Evolutionary conservation across 768 basidiomycete species (phyloP), one percentile per base, ranked within the genome.

Genomic region (Gelatoporia subvermispora): DNA sequence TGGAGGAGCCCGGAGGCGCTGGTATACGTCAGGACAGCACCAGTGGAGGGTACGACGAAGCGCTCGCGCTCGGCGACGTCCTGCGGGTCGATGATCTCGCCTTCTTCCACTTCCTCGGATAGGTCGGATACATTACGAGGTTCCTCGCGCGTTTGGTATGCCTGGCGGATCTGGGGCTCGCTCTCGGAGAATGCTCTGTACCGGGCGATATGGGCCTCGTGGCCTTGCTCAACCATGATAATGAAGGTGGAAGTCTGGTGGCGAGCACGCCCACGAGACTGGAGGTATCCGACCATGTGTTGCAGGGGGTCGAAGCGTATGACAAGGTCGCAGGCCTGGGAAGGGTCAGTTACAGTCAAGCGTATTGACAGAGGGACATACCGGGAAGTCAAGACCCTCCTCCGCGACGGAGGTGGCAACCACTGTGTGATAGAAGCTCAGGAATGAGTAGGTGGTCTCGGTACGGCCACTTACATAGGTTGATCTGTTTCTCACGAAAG

Each of bases 361-460:
- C 3, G n/a, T 20, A 25, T 9, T 22, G 15, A 39, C 25, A 22
- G 15, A 34, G 37, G 35, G 18, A 65, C 78, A 47, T 59, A 86
- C 85, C 20, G 85, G 86, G 68, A 95, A 91, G 63, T 95, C 92
- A 16, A 95, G 75, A 0, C 93, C 93, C 69, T 95, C 93, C 65
- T 95, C 93, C 0, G 90, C 93, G 13, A 94, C 90, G 4, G 84
- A 83, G 0, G 90, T 93, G 3, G 90, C 87, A 53, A 93, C 73
- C 18, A 93, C 85, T 82, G 21, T 20, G n/a, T 25, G 4, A 16
- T 35, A 13, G 16, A 23, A 25, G 16, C 10, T 23, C 22, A 10
- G 18, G 8, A 55, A 42, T 11, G 18, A 43, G 13, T 24, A 20
- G 41, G 8, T 22, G 23, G 8, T 23, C 4, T 42, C 9, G 23